phyloP scores from a whole-genome alignment of 164 flowering plant species.

The Euptelea pleiosperma region DNA sequence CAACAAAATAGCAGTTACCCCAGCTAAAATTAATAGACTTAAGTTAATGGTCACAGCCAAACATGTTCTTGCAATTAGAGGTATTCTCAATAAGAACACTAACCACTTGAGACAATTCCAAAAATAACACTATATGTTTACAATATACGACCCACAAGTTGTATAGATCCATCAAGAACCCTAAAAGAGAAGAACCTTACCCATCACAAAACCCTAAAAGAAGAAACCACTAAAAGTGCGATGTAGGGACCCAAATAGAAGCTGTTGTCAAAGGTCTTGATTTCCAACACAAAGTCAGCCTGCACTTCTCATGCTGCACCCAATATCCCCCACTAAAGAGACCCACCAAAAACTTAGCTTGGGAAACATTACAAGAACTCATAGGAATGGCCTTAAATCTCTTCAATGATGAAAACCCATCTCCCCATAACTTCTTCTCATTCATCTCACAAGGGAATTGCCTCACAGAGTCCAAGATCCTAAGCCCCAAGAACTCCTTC shows the following conservation, averaged over 20 bases:
- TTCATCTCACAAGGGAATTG: conserved; percentile 15
- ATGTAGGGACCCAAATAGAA: conserved; percentile 32
- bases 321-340: conserved; percentile 31
- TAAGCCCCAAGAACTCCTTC: conserved; percentile 23
- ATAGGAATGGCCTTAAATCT: conserved; percentile 23
- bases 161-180: too few species aligned
- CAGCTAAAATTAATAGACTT: too few species aligned
- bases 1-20: too few species aligned
- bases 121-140: too few species aligned
- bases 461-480: conserved; percentile 22
- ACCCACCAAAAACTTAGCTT: conserved; percentile 35
- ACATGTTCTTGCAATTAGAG: too few species aligned
- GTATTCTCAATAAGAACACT: too few species aligned
- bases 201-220: too few species aligned
- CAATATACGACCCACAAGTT: too few species aligned
- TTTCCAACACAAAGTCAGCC: conserved; percentile 38
- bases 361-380: conserved; percentile 30
- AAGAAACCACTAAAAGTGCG: too few species aligned
- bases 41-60: too few species aligned
- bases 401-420: conserved; percentile 17
- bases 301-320: conserved; percentile 37
- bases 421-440: conserved; percentile 17
- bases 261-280: conserved; percentile 30
- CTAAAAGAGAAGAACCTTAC: too few species aligned
- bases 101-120: too few species aligned